Base-by-base conservation (phyloP, 1,139 yeast genomes). In the Sugiyamaella pinicola region DNA sequence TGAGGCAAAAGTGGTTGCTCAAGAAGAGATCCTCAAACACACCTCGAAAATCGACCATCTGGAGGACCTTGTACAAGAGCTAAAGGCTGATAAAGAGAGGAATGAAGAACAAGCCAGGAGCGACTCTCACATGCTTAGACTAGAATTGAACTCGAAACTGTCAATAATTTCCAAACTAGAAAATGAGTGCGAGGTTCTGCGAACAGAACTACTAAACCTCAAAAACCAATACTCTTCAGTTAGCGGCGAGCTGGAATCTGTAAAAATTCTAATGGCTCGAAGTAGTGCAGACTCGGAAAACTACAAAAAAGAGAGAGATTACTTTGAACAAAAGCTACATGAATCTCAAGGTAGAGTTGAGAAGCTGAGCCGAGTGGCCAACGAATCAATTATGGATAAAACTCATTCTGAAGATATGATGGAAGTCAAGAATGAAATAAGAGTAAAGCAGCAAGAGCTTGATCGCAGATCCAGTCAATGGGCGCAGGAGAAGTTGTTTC, bases 221-320 rank as follows among this genome's bases (percentile, higher is more conserved):
- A 51, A 51, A 18, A 24, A 37, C 6, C 48, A 47, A 10, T 21
- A 31, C 10, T 49, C 51, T 3, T 24, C 44, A 9, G 34, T 40
- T 2, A 48, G 37, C 15, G 49, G 52, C 18, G 64, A 61, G 37
- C 53, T 61, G 21, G 50, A 52, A 17, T 53, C 58, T 4, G 58
- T 54, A 17, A 57, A 57, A 26, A 28, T 56, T 13, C 55, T 61
- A 21, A 45, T 60, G 38, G 57, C 55, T 31, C 55, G 65, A 39
- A 52, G 55, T 37, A 51, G 54, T n/a, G 53, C 45, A 29, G 64
- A 62, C 35, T 50, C 59, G 24, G 56, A 55, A 28, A 53, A 58
- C 42, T 53, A 58, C 43, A 52, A 54, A 29, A 59, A 53, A 34
- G 65, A 62, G 46, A 50, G 55, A 21, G 60, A 58, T 15, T 56